Conservation (phyloP, 371 early-diverging fungal genomes). For the Rhizopus arrhizus region DNA sequence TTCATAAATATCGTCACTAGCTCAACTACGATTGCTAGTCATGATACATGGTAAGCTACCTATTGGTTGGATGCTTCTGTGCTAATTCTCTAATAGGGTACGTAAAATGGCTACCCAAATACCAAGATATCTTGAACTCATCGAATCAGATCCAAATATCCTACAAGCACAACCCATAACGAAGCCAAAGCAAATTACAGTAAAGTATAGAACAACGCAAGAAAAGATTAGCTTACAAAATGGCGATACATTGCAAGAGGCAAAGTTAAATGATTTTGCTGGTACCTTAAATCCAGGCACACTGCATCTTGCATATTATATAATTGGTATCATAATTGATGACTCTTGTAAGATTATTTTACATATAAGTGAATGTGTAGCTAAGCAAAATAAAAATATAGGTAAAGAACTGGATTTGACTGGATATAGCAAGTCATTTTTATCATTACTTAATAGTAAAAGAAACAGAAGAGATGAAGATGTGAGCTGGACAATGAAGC, state of each 20-base stretch:
- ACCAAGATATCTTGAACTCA: slow-evolving; percentile 30
- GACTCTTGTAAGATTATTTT: slow-evolving; percentile 12
- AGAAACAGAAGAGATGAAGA: slow-evolving; percentile 29
- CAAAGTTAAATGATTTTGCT: neutral
- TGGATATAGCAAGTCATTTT: slow-evolving; percentile 13
- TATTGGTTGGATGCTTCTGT: neutral
- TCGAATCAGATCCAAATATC: slow-evolving; percentile 24
- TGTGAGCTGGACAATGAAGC: slow-evolving; percentile 24
- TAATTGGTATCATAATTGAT: slow-evolving; percentile 30
- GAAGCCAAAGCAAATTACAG: neutral
- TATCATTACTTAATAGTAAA: slow-evolving; percentile 20
- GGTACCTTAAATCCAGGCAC: slow-evolving; percentile 30
- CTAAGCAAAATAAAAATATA: neutral
- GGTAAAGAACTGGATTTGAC: slow-evolving; percentile 23
- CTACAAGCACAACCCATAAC: slow-evolving; percentile 31
- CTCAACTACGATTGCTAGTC: slow-evolving; percentile 27
- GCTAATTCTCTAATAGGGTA: slow-evolving; percentile 20
- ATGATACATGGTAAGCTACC: slow-evolving; percentile 41
- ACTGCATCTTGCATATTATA: slow-evolving; percentile 28
- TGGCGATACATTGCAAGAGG: slow-evolving; percentile 12
- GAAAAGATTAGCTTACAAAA: slow-evolving; percentile 25
- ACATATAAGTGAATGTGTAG: neutral
- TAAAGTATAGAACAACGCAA: slow-evolving; percentile 23
- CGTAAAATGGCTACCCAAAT: slow-evolving; percentile 36
- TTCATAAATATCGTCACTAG: slow-evolving; percentile 34